phyloP scores from a whole-genome alignment of 106 monocot genomes.

The Apostasia shenzhenica region DNA sequence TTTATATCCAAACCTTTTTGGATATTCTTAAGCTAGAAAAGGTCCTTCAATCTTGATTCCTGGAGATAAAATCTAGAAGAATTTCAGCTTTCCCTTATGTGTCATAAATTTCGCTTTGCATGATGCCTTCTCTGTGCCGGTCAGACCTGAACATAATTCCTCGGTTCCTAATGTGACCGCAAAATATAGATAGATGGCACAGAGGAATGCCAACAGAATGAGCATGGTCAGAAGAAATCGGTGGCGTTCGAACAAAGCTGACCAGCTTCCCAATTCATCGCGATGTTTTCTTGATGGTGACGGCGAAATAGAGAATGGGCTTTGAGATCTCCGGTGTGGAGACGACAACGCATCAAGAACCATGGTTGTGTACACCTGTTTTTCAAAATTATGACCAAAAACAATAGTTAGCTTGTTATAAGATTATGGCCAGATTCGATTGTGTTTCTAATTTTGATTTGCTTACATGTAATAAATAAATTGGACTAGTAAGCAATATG shows the following conservation, averaged over 20 bases:
- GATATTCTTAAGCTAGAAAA: no score
- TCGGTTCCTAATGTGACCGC: slow-evolving; percentile 56
- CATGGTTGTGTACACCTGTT: slow-evolving; percentile 24
- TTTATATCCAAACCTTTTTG: no score
- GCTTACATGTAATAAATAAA: no score
- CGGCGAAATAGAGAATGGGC: slow-evolving; percentile 16
- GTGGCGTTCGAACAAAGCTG: slow-evolving; percentile 56
- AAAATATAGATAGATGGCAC: slow-evolving; percentile 89
- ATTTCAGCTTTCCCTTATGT: slow-evolving; percentile 52
- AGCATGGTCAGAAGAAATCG: slow-evolving; percentile 81
- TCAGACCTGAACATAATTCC: slow-evolving; percentile 45
- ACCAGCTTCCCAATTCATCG: slow-evolving; percentile 57
- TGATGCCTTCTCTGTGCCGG: slow-evolving; percentile 46
- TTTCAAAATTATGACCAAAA: neutral
- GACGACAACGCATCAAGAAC: slow-evolving; percentile 58
- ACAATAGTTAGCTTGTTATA: neutral
- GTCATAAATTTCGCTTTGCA: slow-evolving; percentile 50
- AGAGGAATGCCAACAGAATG: slow-evolving; percentile 55
- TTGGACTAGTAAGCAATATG: no score
- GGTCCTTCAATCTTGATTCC: no score
- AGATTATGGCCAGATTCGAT: no score
- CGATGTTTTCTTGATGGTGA: slow-evolving; percentile 39
- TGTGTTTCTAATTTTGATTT: no score
- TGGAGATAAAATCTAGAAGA: slow-evolving; percentile 19
- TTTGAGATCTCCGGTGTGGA: slow-evolving; percentile 67